Base-by-base conservation (phyloP, 768 basidiomycete species). In the Steccherinum ochraceum region DNA sequence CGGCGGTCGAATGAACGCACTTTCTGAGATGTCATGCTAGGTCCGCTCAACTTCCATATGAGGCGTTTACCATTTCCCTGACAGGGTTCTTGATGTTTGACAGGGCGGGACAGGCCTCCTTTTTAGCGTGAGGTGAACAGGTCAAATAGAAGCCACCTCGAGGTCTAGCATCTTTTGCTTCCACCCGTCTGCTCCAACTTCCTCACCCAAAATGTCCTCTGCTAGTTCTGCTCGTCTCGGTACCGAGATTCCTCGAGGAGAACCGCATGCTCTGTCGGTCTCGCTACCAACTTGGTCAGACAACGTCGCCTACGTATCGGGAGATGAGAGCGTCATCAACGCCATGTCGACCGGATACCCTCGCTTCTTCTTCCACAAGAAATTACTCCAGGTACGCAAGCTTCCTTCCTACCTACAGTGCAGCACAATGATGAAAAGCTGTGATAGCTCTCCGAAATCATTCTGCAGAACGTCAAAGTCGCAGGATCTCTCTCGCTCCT, bases 341-440 rank as follows among this genome's bases (percentile, higher is more conserved):
- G 61, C 56, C 30, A 74, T 77, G 75, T 65, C 70, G 55, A 75
- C 71, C 21, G 77, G 76, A 0, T 78, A 78, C 55, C 77, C 77
- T 2, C 58, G 77, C 44, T 78, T 78, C 65, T 77, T 74, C 60
- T 71, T 77, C 45, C 74, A 78, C 53, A 61, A 67, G 44, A 67
- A 61, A 51, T 76, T 78, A 43, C 70, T 74, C 53, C 66, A 73
- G 64, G 75, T 77, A 35, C n/a, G n/a, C n/a, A n/a, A n/a, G n/a
- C n/a, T n/a, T 51, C 69, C 26, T 12, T 20, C 27, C 35, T 27
- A 24, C 43, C 24, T 30, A 25, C 12, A n/a, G n/a, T n/a, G 12
- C 12, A 40, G n/a, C 27, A 48, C 44, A 39, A 40, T 21, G 26
- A 16, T 21, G 24, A 21, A n/a, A 40, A 27, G n/a, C 35, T 50